phyloP scores from a whole-genome alignment of 2,329 filamentous ascomycete genomes.

The Colletotrichum sp. region DNA sequence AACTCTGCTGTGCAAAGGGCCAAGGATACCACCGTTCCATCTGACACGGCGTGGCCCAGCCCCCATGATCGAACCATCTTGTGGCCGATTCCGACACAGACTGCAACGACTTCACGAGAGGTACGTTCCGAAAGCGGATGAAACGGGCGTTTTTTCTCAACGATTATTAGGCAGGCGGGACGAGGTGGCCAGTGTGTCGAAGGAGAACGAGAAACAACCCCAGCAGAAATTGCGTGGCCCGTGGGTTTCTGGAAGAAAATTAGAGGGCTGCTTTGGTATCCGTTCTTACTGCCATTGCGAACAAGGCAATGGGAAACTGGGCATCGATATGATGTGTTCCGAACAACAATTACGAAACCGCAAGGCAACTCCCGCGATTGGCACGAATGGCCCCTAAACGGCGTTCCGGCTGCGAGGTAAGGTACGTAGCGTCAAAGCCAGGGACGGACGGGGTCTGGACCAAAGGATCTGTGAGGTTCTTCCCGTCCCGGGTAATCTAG shows the following conservation, averaged over 20 bases:
- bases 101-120: background rate
- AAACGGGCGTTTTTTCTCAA: background rate
- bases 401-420: background rate
- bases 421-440: background rate
- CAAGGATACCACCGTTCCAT: background rate
- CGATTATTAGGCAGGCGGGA: background rate
- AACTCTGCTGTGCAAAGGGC: background rate
- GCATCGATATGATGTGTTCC: background rate
- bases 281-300: background rate
- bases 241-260: background rate
- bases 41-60: background rate
- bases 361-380: background rate
- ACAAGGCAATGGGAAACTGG: background rate
- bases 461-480: background rate
- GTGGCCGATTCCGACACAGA: background rate
- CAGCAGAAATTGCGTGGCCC: background rate
- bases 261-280: background rate
- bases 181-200: background rate
- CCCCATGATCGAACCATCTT: slow-evolving; percentile 8
- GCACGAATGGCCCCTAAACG: background rate
- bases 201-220: background rate
- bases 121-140: background rate
- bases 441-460: background rate
- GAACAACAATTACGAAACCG: background rate
- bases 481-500: background rate